These are phyloP conservation scores for Pseudovirgaria hyperparasitica DNA, from an alignment of 2,329 filamentous ascomycete species.

Conservation along the genomic window DNA sequence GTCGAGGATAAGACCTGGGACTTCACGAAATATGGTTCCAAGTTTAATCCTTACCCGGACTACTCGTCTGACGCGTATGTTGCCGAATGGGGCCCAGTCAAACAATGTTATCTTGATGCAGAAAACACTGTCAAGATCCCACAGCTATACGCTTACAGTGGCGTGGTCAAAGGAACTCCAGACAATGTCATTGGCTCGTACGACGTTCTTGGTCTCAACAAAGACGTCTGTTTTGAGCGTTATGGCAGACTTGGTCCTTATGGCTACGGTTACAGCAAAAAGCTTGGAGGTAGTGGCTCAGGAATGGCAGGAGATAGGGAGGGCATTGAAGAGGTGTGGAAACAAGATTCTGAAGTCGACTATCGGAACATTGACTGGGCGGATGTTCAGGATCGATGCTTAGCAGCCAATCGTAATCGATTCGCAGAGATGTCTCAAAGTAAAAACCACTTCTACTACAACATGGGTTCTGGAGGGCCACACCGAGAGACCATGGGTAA, in stretches of 20 bases:
- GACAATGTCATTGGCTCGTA: conserved; percentile 80
- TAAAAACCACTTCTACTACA: conserved; percentile 26
- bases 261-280: conserved; percentile 71
- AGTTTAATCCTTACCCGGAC: conserved; percentile 57
- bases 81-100: conserved; percentile 43
- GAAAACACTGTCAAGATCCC: conserved; percentile 55
- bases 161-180: conserved; percentile 73
- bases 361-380: conserved; percentile 69
- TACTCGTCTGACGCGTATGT: conserved; percentile 47
- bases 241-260: conserved; percentile 84
- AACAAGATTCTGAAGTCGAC: conserved; percentile 57
- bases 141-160: conserved; percentile 58
- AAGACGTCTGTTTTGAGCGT: conserved; percentile 87
- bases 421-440: conserved; percentile 38
- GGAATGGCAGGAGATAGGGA: conserved; percentile 74
- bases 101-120: conserved; percentile 68
- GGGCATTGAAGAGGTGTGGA: conserved; percentile 70
- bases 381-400: conserved; percentile 62
- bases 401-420: conserved; percentile 54
- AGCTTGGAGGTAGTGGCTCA: conserved; percentile 69
- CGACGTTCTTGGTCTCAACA: conserved; percentile 60
- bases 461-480: conserved; percentile 21
- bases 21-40: conserved; percentile 16
- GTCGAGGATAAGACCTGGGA: conserved; percentile 17
- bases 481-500: conserved; percentile 5